Base-by-base conservation (phyloP, 1,284 basidiomycete genomes). In the Cronartium ribicola region DNA sequence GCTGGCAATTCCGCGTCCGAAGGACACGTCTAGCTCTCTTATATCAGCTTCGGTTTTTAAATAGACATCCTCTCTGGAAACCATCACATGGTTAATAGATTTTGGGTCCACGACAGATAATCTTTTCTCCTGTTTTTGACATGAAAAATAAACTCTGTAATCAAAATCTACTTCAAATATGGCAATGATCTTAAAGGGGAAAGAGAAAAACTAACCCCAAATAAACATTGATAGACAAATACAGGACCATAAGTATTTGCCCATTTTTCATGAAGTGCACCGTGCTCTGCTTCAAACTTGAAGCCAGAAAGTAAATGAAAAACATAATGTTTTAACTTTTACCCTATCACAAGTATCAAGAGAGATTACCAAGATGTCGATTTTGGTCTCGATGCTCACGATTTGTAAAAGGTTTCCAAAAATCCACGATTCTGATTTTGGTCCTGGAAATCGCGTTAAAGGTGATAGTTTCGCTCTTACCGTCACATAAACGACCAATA, bases 1-100 rank as follows among this genome's bases (percentile, higher is more conserved):
- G 17, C 65, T 13, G 65, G 43, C n/a, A 14, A 66, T 14, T 36
- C 65, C 65, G 17, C 36, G 46, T n/a, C 82, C 83, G 0, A 83
- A 76, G 39, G 82, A 79, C 46, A 78, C 76, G 6, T 75, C 85
- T 40, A 90, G 82, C 66, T 83, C 83, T 48, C 86, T 84, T 36
- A 86, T 82, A 10, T 89, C 84, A 75, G 87, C 86, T 61, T 86
- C 84, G 0, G 88, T 87, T 78, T 89, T 90, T 22, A 87, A 87
- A 79, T 87, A 89, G 48, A 85, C 83, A 77, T 89, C 87, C 4
- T 86, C 84, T 73, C 85, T 84, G 13, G 83, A 82, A 66, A 90
- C 84, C 20, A 80, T 75, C 67, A 90, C 86, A 76, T 88, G 84
- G 4, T 85, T 83, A 37, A 89, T 80, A 0, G 88, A 87, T 36